phyloP scores from a whole-genome alignment of 306 rosid genomes.

The Urtica urens region DNA sequence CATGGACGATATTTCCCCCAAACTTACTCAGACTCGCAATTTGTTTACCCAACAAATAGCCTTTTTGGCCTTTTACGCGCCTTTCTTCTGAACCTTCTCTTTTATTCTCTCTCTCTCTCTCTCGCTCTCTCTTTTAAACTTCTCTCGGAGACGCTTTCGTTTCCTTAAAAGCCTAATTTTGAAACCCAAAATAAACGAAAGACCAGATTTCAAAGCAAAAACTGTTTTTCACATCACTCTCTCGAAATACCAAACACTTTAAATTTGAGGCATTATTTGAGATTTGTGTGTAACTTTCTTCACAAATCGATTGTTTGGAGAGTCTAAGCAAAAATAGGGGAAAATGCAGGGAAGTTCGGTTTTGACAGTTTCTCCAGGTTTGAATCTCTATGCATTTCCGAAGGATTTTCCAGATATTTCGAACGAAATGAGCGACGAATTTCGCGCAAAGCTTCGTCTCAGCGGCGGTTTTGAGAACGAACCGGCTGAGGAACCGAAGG shows the following conservation, averaged over 20 bases:
- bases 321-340: too few species aligned
- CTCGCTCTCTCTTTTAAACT: background rate
- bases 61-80: background rate
- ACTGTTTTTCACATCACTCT: too few species aligned
- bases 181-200: background rate
- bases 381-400: background rate
- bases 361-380: constrained; percentile 9
- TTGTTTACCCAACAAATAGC: constrained; percentile 1
- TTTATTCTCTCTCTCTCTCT: background rate
- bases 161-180: background rate
- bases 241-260: too few species aligned
- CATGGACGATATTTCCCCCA: constrained; percentile 2
- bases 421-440: constrained; percentile 23
- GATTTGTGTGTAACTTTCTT: too few species aligned
- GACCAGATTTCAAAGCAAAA: too few species aligned
- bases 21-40: too few species aligned
- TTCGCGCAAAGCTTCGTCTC: constrained; percentile 21
- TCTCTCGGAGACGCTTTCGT: background rate
- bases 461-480: constrained; percentile 3
- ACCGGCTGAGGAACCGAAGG: background rate
- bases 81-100: constrained; percentile 3
- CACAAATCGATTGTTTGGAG: too few species aligned
- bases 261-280: too few species aligned
- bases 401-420: constrained; percentile 13
- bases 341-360: constrained; percentile 35